Conservation (phyloP, 1,284 basidiomycete species). For the Ganoderma boninense region DNA sequence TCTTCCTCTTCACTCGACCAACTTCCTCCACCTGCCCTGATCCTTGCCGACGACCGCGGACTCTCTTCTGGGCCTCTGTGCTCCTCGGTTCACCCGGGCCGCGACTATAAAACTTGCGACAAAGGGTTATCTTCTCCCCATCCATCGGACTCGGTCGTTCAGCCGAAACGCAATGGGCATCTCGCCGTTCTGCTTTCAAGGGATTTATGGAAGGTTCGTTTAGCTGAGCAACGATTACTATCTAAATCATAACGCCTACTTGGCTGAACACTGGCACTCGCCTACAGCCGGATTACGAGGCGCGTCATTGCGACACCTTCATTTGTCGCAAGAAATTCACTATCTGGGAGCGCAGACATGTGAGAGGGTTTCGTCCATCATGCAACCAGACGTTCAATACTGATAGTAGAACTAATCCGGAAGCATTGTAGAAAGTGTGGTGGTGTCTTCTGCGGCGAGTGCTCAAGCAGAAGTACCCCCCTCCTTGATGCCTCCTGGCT, state of each 20-base stretch:
- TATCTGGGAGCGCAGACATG: conserved; percentile 75
- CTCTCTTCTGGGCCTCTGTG: no score
- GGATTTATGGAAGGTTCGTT: conserved; percentile 81
- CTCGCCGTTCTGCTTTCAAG: conserved; percentile 75
- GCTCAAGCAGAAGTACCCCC: conserved; percentile 61
- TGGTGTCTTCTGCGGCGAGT: conserved; percentile 70
- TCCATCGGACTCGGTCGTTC: no score
- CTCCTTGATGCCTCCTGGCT: conserved; percentile 74
- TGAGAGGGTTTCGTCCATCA: conserved; percentile 46
- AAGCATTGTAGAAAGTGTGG: conserved; percentile 87
- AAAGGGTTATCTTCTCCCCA: no score
- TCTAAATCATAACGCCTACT: conserved; percentile 31
- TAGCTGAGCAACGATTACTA: no score
- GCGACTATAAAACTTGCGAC: no score
- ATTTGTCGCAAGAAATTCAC: conserved; percentile 69
- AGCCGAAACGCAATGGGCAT: conserved; percentile 60
- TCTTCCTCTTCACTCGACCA: no score
- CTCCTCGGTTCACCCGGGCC: no score
- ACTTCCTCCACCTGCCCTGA: no score
- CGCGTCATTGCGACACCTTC: conserved; percentile 73
- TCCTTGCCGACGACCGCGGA: no score
- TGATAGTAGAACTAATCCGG: no score
- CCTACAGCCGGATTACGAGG: conserved; percentile 64
- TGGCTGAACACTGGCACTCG: conserved; percentile 33
- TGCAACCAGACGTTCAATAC: conserved; percentile 27